A percentile compares a stretch with the other conserved stretches of the same genome.
These are phyloP conservation scores for Lentinula detonsa DNA, from an alignment of 768 basidiomycete species.

Conservation along the genomic window DNA sequence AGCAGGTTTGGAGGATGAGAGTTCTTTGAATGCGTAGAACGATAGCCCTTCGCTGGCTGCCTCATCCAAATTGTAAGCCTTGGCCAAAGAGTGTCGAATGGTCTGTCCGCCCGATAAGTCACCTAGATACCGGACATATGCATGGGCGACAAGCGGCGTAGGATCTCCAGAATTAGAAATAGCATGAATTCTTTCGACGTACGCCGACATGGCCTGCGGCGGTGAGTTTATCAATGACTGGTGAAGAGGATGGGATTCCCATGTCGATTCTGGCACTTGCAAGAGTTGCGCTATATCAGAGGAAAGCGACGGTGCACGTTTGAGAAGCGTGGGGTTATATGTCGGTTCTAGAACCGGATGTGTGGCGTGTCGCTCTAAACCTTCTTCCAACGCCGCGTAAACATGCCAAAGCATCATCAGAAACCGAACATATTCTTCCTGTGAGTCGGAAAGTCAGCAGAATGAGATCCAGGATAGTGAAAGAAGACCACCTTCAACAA, in stretches of 20 bases:
- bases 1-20: slow-evolving; percentile 38
- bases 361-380: slow-evolving; percentile 51
- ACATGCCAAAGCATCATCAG: slow-evolving; percentile 77
- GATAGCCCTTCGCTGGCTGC: slow-evolving; percentile 44
- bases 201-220: slow-evolving; percentile 44
- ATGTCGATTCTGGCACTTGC: slow-evolving; percentile 40
- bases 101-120: slow-evolving; percentile 77
- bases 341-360: slow-evolving; percentile 61
- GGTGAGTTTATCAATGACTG: slow-evolving; percentile 33
- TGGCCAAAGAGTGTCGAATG: slow-evolving; percentile 55
- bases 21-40: slow-evolving; percentile 67
- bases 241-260: slow-evolving; percentile 55
- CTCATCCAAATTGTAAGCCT: slow-evolving; percentile 59
- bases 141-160: slow-evolving; percentile 60
- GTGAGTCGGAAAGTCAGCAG: not conserved
- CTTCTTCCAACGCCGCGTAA: slow-evolving; percentile 62
- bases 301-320: slow-evolving; percentile 52
- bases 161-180: slow-evolving; percentile 40
- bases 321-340: slow-evolving; percentile 65
- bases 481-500: slow-evolving; percentile 29
- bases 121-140: slow-evolving; percentile 80
- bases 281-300: slow-evolving; percentile 64
- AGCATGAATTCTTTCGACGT: slow-evolving; percentile 46
- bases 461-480: not conserved
- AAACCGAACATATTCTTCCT: slow-evolving; percentile 60